Evolutionary conservation across 768 basidiomycete species (phyloP).

Genomic region (Hericium coralloides): DNA sequence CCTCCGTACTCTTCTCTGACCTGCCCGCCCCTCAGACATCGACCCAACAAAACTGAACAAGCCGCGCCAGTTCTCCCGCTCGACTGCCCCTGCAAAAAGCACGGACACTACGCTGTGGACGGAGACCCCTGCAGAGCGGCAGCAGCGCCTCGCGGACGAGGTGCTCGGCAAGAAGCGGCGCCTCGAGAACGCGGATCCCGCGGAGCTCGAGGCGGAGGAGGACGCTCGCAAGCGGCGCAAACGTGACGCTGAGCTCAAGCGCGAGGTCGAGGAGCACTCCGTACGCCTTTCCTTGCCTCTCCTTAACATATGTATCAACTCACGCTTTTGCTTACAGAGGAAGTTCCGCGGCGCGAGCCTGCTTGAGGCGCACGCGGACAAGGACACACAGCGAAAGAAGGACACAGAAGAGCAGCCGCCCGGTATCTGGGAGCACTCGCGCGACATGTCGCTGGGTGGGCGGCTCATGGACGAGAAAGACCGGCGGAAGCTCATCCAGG

Average conservation of each 20-base stretch:
- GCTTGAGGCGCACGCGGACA: constrained; percentile 35
- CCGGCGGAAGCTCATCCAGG: constrained; percentile 66
- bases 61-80: constrained; percentile 69
- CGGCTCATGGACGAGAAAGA: constrained; percentile 85
- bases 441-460: constrained; percentile 86
- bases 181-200: constrained; percentile 40
- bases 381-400: constrained; percentile 29
- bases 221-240: constrained; percentile 47
- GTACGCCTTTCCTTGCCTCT: constrained; percentile 30
- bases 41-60: constrained; percentile 78
- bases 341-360: constrained; percentile 20
- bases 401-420: constrained; percentile 44
- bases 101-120: constrained; percentile 81
- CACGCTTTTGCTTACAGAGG: constrained; percentile 17
- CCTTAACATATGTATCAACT: not conserved
- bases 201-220: constrained; percentile 29
- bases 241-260: constrained; percentile 60
- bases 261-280: constrained; percentile 73
- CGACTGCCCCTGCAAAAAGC: constrained; percentile 29
- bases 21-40: constrained; percentile 41
- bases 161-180: constrained; percentile 85
- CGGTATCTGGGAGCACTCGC: constrained; percentile 84
- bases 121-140: constrained; percentile 89
- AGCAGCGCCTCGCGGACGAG: constrained; percentile 89
- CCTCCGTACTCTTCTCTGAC: not conserved